These are phyloP conservation scores for Larix sibirica DNA, from an alignment of 83 land plant genomes.

Conservation along the genomic window DNA sequence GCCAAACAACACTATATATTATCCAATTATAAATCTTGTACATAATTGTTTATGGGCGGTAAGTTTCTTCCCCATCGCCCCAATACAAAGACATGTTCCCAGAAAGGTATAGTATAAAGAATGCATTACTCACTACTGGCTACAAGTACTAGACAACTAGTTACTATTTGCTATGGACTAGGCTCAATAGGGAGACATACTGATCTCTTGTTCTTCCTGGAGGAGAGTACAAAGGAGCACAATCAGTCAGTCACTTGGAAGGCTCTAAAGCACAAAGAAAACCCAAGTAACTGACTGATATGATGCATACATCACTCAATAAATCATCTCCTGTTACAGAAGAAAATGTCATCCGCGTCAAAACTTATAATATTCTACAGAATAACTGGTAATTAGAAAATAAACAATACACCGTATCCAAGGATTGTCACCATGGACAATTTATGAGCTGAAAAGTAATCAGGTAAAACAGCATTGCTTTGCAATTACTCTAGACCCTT, in stretches of 20 bases:
- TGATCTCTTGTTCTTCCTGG: too few relatives aligned
- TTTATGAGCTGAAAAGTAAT: background rate
- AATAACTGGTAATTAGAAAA: background rate
- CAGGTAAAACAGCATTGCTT: background rate
- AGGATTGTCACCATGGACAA: background rate
- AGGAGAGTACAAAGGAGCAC: too few relatives aligned
- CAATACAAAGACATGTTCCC: too few relatives aligned
- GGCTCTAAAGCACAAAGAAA: constrained; percentile 20
- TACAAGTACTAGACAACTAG: too few relatives aligned
- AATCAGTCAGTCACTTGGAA: constrained; percentile 1
- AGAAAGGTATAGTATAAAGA: too few relatives aligned
- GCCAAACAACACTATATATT: too few relatives aligned
- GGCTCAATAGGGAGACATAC: too few relatives aligned
- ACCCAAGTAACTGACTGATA: constrained; percentile 4
- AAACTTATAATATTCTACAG: constrained; percentile 1
- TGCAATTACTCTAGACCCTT: background rate
- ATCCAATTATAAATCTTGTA: too few relatives aligned
- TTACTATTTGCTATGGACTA: too few relatives aligned
- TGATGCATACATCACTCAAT: background rate
- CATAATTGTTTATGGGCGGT: too few relatives aligned
- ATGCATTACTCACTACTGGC: too few relatives aligned
- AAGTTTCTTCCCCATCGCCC: too few relatives aligned
- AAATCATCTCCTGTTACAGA: background rate
- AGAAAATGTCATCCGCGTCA: background rate
- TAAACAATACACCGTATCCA: constrained; percentile 10